Evolutionary conservation across 192 early-diverging fungal genomes (phyloP), one percentile per base, ranked within the genome.

Genomic region (Coemansia sp.): DNA sequence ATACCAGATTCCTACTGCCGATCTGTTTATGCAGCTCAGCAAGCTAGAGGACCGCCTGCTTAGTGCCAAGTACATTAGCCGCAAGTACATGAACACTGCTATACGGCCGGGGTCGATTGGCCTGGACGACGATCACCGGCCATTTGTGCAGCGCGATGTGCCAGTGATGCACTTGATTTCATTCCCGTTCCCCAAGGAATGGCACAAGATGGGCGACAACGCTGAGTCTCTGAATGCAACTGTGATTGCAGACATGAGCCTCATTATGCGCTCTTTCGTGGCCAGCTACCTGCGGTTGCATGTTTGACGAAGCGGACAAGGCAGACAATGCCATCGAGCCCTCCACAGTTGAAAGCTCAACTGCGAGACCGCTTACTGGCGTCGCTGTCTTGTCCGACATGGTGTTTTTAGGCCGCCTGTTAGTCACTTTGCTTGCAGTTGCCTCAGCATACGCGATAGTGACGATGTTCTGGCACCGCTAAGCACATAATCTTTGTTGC

Each of bases 141-240:
- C 96, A 13, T 98, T 98, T 77, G 31, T 90, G 31, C 23, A 81
- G 15, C 78, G 84, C 16, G 86, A 92, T 9, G 88, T 96, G 0
- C 88, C 91, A 2, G 82, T 93, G 41, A 78, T 95, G 15, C 96
- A 98, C 63, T 52, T 92, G 23, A 98, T 98, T 49, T 82, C 94
- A 5, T 55, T 63, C 15, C 89, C 88, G 13, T 98, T 98, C 69
- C 94, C 96, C 13, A 43, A 42, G 16, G 88, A 87, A 1, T 98
- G 96, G 96, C 96, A 98, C 59, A 92, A 61, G 0, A 39, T 80
- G 2, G 36, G 75, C 54, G 96, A 98, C 68, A 83, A 92, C 59
- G 87, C 82, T 11, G 67, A 80, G 16, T 86, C 84, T 8, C 69
- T 96, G 5, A 81, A 86, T 47, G 58, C 70, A 6, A 69, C 73